Evolutionary conservation across 2,329 filamentous ascomycete species (phyloP), one percentile per base, ranked within the genome.

Genomic region (Didymella keratinophila): DNA sequence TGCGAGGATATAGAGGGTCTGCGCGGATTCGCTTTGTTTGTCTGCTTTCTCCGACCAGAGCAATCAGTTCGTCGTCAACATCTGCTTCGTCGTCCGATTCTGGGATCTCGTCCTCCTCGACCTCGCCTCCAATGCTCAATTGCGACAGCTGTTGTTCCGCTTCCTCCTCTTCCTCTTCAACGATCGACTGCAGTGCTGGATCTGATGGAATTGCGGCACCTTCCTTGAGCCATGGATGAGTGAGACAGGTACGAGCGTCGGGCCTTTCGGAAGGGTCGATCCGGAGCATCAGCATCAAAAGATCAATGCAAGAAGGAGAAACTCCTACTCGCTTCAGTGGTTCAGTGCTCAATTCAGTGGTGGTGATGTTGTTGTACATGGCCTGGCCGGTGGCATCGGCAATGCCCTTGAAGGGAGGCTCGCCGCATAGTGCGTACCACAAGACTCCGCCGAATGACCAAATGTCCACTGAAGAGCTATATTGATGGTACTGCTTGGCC

Each of bases 401-500:
- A 62, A 88, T 87, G 16, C 91, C 93, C 27, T 89, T 89, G 74
- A 92, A 98, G 0, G 95, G 94, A 27, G 94, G 90, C 28, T 84
- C 83, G 11, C 86, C 87, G 5, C 89, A 93, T n/a, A 99, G 81
- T 7, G 92, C 83, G 71, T 91, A 95, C 79, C 93, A 99, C 6
- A 98, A 79, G 1, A 99, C 95, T 14, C 93, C 95, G 16, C 92
- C 95, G 45, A 97, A 86, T 0, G 95, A 98, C 94, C 95, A 99
- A 62, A 97, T 91, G 73, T 99, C 95, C 30, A 98, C 91, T 1
- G 93, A 92, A 61, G 96, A 92, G 71, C 89, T 92, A 75, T 99
- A 99, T 21, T 92, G 88, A 70, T 78, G 81, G 78, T 71, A 83
- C 16, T 71, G 70, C 34, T 72, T 73, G 39, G 81, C 79, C 36